phyloP scores from a whole-genome alignment of 2,329 filamentous ascomycete species.

The Metarhizium guizhouense region DNA sequence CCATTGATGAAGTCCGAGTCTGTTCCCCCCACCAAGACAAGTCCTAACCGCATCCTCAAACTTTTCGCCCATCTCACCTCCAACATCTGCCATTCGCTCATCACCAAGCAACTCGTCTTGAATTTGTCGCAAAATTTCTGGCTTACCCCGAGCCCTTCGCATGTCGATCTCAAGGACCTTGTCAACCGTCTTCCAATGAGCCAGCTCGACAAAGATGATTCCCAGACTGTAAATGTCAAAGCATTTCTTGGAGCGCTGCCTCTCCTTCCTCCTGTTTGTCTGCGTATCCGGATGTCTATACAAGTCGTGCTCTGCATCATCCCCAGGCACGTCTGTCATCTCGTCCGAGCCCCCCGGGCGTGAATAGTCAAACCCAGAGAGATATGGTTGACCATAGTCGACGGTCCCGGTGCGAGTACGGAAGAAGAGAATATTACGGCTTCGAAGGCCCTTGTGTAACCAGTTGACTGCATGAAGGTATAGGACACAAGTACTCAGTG shows the following conservation, averaged over 20 bases:
- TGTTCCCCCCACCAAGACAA: slow-evolving; percentile 27
- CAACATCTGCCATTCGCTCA: slow-evolving; percentile 22
- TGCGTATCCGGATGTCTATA: slow-evolving; percentile 41
- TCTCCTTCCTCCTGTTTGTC: slow-evolving; percentile 20
- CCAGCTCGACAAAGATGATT: slow-evolving; percentile 42
- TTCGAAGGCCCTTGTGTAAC: slow-evolving; percentile 50
- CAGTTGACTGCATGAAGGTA: slow-evolving; percentile 47
- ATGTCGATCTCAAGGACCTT: slow-evolving; percentile 30
- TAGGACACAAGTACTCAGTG: slow-evolving; percentile 42
- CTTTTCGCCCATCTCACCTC: slow-evolving; percentile 29
- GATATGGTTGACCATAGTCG: slow-evolving; percentile 31
- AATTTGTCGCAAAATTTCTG: slow-evolving; percentile 28
- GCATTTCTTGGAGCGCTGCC: slow-evolving; percentile 34
- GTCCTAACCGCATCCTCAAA: slow-evolving; percentile 28
- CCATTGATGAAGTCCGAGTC: slow-evolving; percentile 24
- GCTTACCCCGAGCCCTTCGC: slow-evolving; percentile 22
- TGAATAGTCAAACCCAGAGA: slow-evolving; percentile 47
- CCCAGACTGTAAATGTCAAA: slow-evolving; percentile 46
- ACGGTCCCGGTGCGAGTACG: slow-evolving; percentile 19
- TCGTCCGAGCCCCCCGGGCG: slow-evolving; percentile 41
- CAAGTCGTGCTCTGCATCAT: slow-evolving; percentile 35
- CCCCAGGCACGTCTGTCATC: slow-evolving; percentile 37
- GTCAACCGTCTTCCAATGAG: slow-evolving; percentile 41
- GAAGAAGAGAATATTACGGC: slow-evolving; percentile 45
- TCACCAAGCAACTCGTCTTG: slow-evolving; percentile 22